Evolutionary conservation across 208 protist genomes (phyloP).

Genomic region (Naegleria fowleri): DNA sequence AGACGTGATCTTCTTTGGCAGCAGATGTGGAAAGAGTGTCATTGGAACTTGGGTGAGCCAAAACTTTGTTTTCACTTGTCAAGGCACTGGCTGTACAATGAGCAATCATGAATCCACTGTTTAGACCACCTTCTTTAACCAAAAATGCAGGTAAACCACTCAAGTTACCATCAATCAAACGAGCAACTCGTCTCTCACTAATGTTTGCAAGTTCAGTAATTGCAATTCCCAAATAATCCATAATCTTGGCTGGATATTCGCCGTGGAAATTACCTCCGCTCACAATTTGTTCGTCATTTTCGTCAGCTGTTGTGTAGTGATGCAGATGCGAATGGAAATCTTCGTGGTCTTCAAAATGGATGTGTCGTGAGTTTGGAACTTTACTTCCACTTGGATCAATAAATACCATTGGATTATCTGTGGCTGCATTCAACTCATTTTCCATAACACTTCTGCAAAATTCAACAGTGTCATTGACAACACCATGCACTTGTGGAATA

Average conservation of each 20-base stretch:
- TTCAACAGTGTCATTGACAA: constrained; percentile 58
- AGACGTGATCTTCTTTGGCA: constrained; percentile 77
- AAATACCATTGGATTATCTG: constrained; percentile 84
- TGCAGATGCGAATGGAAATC: background rate
- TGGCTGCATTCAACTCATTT: constrained; percentile 73
- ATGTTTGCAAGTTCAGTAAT: constrained; percentile 67
- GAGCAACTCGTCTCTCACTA: constrained; percentile 66
- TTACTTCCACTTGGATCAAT: constrained; percentile 34
- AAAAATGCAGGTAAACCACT: constrained; percentile 69
- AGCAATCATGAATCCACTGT: constrained; percentile 83
- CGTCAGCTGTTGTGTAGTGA: background rate
- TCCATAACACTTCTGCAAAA: constrained; percentile 62
- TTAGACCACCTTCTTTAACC: constrained; percentile 64
- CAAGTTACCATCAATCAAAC: constrained; percentile 62
- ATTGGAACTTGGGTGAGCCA: constrained; percentile 69
- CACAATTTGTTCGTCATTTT: constrained; percentile 46
- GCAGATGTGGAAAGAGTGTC: constrained; percentile 71
- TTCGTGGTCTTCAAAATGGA: background rate
- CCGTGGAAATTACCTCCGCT: constrained; percentile 82
- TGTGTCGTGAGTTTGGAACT: background rate
- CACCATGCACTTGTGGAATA: constrained; percentile 73
- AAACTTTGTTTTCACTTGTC: constrained; percentile 70
- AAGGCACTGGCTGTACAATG: constrained; percentile 76
- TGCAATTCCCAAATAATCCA: constrained; percentile 55
- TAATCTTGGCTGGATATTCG: constrained; percentile 70